Percentiles rank a stretch among this genome's conserved stretches.
These are phyloP conservation scores for Plicaturopsis crispa DNA, from an alignment of 768 basidiomycete genomes.

Conservation along the genomic window DNA sequence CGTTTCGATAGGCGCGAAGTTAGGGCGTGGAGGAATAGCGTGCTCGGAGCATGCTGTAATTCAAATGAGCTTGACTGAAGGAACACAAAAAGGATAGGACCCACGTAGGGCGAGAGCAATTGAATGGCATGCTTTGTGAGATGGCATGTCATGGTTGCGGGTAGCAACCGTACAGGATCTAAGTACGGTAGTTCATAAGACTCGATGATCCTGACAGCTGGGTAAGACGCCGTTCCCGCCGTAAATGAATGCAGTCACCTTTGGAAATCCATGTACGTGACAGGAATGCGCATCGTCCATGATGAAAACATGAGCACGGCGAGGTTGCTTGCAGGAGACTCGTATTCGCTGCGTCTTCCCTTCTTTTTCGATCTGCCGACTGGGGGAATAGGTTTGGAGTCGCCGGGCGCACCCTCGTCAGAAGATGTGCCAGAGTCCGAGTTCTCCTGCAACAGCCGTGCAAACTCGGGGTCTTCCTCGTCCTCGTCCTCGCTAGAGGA, in stretches of 20 bases:
- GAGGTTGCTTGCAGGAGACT: slow-evolving; percentile 43
- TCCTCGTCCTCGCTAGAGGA: slow-evolving; percentile 28
- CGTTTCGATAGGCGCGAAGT: slow-evolving; percentile 55
- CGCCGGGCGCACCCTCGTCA: slow-evolving; percentile 11
- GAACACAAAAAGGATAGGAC: slow-evolving; percentile 16
- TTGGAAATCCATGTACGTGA: slow-evolving; percentile 69
- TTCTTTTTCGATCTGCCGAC: slow-evolving; percentile 9
- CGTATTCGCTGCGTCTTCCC: slow-evolving; percentile 22
- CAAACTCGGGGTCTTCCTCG: slow-evolving; percentile 24
- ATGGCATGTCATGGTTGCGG: slow-evolving; percentile 53
- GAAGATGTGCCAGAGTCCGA: slow-evolving; percentile 25
- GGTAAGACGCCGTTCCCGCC: slow-evolving; percentile 2
- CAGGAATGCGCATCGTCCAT: slow-evolving; percentile 74
- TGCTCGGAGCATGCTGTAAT: slow-evolving; percentile 57
- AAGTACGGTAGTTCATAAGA: slow-evolving; percentile 75
- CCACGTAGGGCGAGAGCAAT: slow-evolving; percentile 66
- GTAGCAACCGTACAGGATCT: slow-evolving; percentile 57
- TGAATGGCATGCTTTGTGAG: slow-evolving; percentile 63
- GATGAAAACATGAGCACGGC: slow-evolving; percentile 68
- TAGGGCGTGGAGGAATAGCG: slow-evolving; percentile 48
- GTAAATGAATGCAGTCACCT: slow-evolving; percentile 35
- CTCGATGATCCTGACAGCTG: slow-evolving; percentile 56
- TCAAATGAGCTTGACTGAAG: slow-evolving; percentile 8
- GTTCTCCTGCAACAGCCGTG: slow-evolving; percentile 29
- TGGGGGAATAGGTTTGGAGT: neutral